Base-by-base conservation (phyloP, 1,284 basidiomycete genomes). In the Pseudozyma sp. region DNA sequence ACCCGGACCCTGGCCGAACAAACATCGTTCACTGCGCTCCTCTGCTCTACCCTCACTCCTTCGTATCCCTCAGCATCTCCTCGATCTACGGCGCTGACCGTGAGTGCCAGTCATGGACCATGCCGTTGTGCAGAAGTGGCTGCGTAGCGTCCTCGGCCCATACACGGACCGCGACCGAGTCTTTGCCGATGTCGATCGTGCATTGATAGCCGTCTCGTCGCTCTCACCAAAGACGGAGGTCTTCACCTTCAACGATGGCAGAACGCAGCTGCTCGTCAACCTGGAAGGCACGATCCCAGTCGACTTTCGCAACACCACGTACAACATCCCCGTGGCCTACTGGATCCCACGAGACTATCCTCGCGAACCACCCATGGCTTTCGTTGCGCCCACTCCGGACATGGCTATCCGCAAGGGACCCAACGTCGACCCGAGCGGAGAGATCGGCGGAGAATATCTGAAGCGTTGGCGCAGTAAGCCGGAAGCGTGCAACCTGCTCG, bases 221-320 rank as follows among this genome's bases (percentile, higher is more conserved):
- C 88, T 97, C 51, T 88, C 91, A 5, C 93, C 93, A 62, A 94
- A 94, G 86, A 93, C 94, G 0, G 94, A 97, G 81, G 90, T 94
- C 9, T 97, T 95, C 88, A 97, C 92, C 0, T 95, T 92, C 86
- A 94, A 99, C 85, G 94, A 97, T 77, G 96, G 96, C 33, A 90
- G 95, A 40, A 91, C 93, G 0, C 92, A 94, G 79, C 88, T 98
- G 8, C 88, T 99, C 14, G 89, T 99, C 62, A 94, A 92, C 64
- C 79, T 97, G 1, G 92, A 95, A 78, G 97, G 97, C 10, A 90
- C 97, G 0, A 87, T 99, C 0, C 95, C 94, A 1, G 95, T 99
- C 74, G 85, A 88, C 0, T 97, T 90, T 85, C 89, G 91, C 53
- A 87, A 87, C 5, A 86, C 89, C 0, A 88, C 91, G 0, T 99